Conservation (phyloP, 108 stramenopile genomes). For the Nitzschia sp. region DNA sequence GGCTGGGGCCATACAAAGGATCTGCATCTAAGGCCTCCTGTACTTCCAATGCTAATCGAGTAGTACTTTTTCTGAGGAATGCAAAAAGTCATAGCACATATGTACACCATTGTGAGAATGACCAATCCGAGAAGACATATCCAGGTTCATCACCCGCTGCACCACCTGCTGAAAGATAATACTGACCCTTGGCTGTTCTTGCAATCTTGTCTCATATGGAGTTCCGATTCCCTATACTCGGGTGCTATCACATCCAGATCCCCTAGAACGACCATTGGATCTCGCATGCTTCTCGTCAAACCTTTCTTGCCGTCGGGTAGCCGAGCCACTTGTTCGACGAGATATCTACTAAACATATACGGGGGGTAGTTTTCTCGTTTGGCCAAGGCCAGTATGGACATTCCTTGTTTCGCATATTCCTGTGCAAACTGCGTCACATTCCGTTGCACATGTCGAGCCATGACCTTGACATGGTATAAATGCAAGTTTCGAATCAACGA, state of each 20-base stretch:
- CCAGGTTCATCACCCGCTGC: too few species aligned
- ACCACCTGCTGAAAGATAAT: too few species aligned
- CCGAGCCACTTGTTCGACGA: conserved; percentile 60
- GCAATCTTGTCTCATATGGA: neutral
- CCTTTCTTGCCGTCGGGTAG: conserved; percentile 36
- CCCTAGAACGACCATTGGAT: conserved; percentile 53
- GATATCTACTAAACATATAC: conserved; percentile 56
- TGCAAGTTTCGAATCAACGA: conserved; percentile 71
- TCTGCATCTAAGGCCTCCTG: conserved; percentile 59
- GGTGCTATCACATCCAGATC: conserved; percentile 33
- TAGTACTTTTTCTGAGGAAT: neutral
- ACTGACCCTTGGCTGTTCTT: too few species aligned
- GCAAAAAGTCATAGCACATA: too few species aligned
- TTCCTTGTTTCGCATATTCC: conserved; percentile 45
- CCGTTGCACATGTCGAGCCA: conserved; percentile 37
- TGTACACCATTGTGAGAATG: too few species aligned
- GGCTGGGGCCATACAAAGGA: conserved; percentile 75
- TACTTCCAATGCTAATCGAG: conserved; percentile 72
- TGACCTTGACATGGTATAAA: conserved; percentile 59
- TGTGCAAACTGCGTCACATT: conserved; percentile 29
- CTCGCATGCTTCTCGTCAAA: conserved; percentile 57
- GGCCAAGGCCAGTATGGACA: conserved; percentile 58
- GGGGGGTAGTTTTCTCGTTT: conserved; percentile 64
- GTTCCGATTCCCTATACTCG: conserved; percentile 55
- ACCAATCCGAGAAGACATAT: too few species aligned